Base-by-base conservation (phyloP, 768 basidiomycete species). In the Suillus plorans region DNA sequence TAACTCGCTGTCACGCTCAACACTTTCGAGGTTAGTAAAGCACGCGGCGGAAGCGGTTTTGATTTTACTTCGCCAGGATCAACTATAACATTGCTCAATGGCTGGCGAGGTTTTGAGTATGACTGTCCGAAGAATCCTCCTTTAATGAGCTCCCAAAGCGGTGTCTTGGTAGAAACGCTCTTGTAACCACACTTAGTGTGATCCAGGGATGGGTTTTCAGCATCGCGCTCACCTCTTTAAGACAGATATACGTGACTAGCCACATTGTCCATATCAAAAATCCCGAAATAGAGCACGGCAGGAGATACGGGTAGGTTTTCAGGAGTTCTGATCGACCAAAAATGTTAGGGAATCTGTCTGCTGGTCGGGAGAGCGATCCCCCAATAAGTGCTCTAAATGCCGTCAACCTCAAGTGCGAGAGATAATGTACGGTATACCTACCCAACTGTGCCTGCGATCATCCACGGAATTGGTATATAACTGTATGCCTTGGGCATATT, bases 231-330 rank as follows among this genome's bases (percentile, higher is more conserved):
- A 82, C 83, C 79, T 91, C 90, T 67, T 83, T 82, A 47, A 91
- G 74, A 70, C 80, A 86, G 10, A 85, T 45, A 50, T 80, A 73
- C 0, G 83, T 79, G 7, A 87, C 72, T 20, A 85, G 45, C 80
- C 82, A 86, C 10, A 82, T 83, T 14, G 86, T 9, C 8, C 76
- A 72, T 1, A 86, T 79, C 69, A 87, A 82, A 1, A 82, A 83
- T 1, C 86, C 88, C 3, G 87, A 78, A 20, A 89, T 82, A 18
- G 86, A 80, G 69, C 89, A 91, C 0, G 90, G 85, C 18, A 91
- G 79, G 71, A 91, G 89, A 74, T 93, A 92, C 0, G 91, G 90
- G 73, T 88, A 88, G 60, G 81, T 71, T 68, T 80, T 81, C 81
- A 87, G 83, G 68, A 93, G 90, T 14, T 69, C 67, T 4, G 78